Conservation (phyloP, 768 basidiomycete species). For the Flagelloscypha sp. region DNA sequence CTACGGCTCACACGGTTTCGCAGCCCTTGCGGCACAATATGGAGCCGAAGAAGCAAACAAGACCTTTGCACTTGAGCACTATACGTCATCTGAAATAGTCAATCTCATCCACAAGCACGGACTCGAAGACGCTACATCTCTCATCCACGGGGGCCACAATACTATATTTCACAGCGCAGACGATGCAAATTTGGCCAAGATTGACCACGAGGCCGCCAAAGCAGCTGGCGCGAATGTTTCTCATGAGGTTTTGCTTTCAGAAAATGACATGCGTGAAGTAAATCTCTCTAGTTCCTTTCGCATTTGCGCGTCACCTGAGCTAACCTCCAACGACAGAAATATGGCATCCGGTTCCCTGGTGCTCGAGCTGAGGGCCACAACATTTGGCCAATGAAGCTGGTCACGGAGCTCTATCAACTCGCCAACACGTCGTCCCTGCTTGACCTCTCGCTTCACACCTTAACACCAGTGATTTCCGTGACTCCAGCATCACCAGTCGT, state of each 20-base stretch:
- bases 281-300: too few relatives aligned
- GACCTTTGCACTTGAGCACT: constrained; percentile 45
- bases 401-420: constrained; percentile 51
- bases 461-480: constrained; percentile 57
- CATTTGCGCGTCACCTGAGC: too few relatives aligned
- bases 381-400: constrained; percentile 77
- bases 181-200: constrained; percentile 28
- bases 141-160: constrained; percentile 50
- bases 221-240: constrained; percentile 44
- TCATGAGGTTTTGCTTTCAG: too few relatives aligned
- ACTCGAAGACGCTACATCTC: constrained; percentile 46
- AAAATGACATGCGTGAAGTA: too few relatives aligned
- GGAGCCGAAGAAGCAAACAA: constrained; percentile 49
- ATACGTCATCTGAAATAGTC: constrained; percentile 43
- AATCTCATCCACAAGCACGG: constrained; percentile 36
- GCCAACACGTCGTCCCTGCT: too few relatives aligned
- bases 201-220: constrained; percentile 46
- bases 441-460: constrained; percentile 61
- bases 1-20: constrained; percentile 38
- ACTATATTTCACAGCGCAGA: constrained; percentile 38
- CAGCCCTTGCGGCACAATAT: constrained; percentile 24
- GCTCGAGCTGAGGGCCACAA: constrained; percentile 50
- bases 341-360: constrained; percentile 44
- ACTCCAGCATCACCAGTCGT: constrained; percentile 12
- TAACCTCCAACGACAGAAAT: too few relatives aligned